Percentiles rank a stretch among this genome's conserved stretches.
These are phyloP conservation scores for Lepidium sativum DNA, from an alignment of 345 rosid species.

Conservation along the genomic window DNA sequence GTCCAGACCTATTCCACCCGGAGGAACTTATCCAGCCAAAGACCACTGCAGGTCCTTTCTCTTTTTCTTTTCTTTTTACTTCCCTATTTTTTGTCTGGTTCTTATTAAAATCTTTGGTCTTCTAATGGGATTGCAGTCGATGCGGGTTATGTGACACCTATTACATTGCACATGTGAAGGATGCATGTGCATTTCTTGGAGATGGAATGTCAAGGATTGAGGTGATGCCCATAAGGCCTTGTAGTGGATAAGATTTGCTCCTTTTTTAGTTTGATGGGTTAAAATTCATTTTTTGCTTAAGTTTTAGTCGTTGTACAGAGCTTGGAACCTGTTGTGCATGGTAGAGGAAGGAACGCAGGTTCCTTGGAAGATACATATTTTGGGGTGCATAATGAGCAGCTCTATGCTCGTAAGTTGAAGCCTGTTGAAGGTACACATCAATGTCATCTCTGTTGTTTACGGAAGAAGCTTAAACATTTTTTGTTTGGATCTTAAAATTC, in stretches of 20 bases:
- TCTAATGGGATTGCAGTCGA: conserved; percentile 34
- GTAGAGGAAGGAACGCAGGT: conserved; percentile 68
- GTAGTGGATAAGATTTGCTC: neutral
- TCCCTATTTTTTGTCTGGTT: neutral
- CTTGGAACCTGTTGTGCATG: conserved; percentile 81
- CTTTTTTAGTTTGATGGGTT: neutral
- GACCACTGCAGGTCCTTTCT: conserved; percentile 80
- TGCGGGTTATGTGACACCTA: conserved; percentile 93
- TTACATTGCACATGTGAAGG: conserved; percentile 88
- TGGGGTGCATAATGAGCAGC: conserved; percentile 66
- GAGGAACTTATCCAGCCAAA: conserved; percentile 89
- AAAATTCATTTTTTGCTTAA: neutral
- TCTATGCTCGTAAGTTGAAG: conserved; percentile 81
- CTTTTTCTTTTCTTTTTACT: neutral
- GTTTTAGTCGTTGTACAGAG: conserved; percentile 29
- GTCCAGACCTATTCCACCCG: conserved; percentile 79
- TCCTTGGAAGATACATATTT: conserved; percentile 78
- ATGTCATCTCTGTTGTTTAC: neutral
- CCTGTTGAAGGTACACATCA: conserved; percentile 65
- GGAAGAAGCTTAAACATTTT: neutral
- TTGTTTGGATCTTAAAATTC: neutral
- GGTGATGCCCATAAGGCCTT: conserved; percentile 31
- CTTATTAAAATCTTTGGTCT: neutral
- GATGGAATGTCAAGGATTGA: conserved; percentile 95
- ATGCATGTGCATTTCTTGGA: conserved; percentile 91